Base-by-base conservation (phyloP, 164 flowering plant genomes). In the Aristolochia contorta region DNA sequence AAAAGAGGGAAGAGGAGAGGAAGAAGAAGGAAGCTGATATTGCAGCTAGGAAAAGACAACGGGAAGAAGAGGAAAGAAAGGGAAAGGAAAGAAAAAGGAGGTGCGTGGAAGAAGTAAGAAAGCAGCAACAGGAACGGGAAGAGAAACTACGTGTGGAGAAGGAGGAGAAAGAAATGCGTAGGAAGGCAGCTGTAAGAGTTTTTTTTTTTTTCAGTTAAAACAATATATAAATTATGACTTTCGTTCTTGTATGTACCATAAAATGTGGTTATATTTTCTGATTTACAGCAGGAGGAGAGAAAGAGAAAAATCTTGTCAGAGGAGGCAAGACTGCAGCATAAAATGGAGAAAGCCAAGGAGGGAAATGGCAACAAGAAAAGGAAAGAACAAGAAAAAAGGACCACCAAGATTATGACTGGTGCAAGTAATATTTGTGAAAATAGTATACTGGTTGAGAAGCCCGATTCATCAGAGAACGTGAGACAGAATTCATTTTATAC, bases 1-100 rank as follows among this genome's bases (percentile, higher is more conserved):
- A 78, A 72, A 72, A 62, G 74, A 82, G 81, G 63, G 89, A 86
- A 71, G 91, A 83, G 61, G 87, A 81, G 54, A 62, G 62, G 59
- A 85, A 77, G 89, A 85, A 77, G 77, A 87, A 81, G 59, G 85
- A 78, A 64, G 90, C 82, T 54, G 87, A 79, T 4, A 62, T 76
- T 74, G 84, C 79, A 56, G 80, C 73, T 52, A 88, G 67, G 77
- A 86, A 86, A 70, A 84, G 94, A 63, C 78, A 59, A 57, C 81
- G 91, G 69, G 96, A 88, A 70, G 99, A 82, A 67, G 90, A 85
- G 66, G 89, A 78, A 46, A 75, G 61, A 68, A 86, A 77, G 70
- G 87, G 79, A 66, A 82, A 72, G 77, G 90, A 81, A 64, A 78
- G 74, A 54, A 89, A 92, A 72, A 72, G 84, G 66, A 80, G 70